Conservation (phyloP, 2,329 filamentous ascomycete genomes). For the Blumeria hordei region DNA sequence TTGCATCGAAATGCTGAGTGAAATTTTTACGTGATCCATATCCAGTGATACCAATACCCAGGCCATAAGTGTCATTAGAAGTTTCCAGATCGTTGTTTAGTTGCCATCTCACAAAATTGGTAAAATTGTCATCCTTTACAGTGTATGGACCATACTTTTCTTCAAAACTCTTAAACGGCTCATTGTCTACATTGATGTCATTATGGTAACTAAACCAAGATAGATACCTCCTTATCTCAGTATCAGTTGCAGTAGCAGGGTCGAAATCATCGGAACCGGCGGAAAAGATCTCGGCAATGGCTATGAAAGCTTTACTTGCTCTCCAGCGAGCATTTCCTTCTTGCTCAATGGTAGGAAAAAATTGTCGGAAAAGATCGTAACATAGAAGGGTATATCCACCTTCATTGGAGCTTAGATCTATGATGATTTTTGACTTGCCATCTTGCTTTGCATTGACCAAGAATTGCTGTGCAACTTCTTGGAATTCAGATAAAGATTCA, state of each 20-base stretch:
- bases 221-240: conserved; percentile 6
- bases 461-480: conserved; percentile 5
- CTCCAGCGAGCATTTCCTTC: conserved; percentile 10
- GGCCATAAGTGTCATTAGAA: conserved; percentile 4
- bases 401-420: conserved; percentile 36
- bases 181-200: conserved; percentile 10
- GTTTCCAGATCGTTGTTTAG: conserved; percentile 8
- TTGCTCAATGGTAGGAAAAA: too few species aligned
- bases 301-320: conserved; percentile 8
- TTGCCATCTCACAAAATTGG: conserved; percentile 10
- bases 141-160: conserved; percentile 3
- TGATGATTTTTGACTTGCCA: conserved; percentile 32
- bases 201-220: conserved; percentile 10
- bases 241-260: conserved; percentile 7
- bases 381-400: conserved; percentile 28
- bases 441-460: conserved; percentile 16
- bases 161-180: conserved; percentile 7
- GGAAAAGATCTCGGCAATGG: conserved; percentile 2
- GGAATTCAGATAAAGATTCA: conserved; percentile 10
- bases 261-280: conserved; percentile 9
- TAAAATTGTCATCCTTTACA: conserved; percentile 8
- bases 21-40: too few species aligned
- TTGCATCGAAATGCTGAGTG: too few species aligned
- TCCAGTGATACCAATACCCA: conserved; percentile 5
- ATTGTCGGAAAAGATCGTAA: conserved; percentile 14